Conservation (phyloP, 331 rosid genomes). For the Malus hybrid region DNA sequence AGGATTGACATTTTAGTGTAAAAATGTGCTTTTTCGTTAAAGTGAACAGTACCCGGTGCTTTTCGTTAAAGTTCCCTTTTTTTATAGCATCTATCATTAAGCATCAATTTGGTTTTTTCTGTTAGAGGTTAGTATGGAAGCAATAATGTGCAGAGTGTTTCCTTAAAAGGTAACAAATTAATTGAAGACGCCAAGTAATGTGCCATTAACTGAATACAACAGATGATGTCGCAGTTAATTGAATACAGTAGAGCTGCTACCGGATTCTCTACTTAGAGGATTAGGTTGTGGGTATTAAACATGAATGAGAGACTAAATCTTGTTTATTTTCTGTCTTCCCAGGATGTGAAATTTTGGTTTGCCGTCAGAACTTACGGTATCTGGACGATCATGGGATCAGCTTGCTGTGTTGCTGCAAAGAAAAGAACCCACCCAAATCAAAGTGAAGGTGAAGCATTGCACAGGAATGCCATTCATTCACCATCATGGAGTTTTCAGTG, state of each 20-base stretch:
- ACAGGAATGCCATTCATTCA: constrained; percentile 42
- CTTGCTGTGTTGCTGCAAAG: constrained; percentile 55
- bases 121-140: background rate
- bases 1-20: too few species aligned
- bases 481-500: constrained; percentile 65
- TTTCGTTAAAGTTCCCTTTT: too few species aligned
- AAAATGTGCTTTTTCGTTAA: too few species aligned
- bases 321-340: background rate
- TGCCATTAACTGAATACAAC: background rate
- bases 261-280: background rate
- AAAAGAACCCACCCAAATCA: constrained; percentile 22
- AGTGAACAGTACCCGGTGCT: too few species aligned
- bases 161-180: background rate
- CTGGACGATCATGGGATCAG: background rate
- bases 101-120: too few species aligned
- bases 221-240: too few species aligned
- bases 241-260: background rate
- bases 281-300: background rate
- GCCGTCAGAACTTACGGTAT: background rate
- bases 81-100: too few species aligned
- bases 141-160: background rate
- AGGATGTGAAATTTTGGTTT: background rate
- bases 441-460: constrained; percentile 13
- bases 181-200: background rate
- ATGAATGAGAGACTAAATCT: background rate